Evolutionary conservation across 345 rosid genomes (phyloP).

Genomic region (Rhizophora mangle): DNA sequence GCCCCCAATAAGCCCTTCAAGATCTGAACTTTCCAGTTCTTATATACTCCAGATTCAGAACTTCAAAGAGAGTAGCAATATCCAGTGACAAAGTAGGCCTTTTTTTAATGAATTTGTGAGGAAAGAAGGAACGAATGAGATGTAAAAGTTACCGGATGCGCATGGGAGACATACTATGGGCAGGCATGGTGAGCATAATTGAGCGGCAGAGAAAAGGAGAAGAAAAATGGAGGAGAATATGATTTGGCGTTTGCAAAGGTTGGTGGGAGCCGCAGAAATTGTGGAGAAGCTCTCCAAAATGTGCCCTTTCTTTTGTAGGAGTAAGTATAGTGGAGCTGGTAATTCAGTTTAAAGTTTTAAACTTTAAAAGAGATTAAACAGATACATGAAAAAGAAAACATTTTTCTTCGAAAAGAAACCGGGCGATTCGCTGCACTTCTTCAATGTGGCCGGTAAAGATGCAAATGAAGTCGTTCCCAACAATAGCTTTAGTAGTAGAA

Average conservation of each 20-base stretch:
- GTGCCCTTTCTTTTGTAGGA: too few species aligned
- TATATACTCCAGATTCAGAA: background rate
- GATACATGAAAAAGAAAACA: too few species aligned
- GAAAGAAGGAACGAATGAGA: constrained; percentile 8
- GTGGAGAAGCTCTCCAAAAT: background rate
- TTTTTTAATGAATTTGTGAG: background rate
- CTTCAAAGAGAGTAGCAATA: background rate
- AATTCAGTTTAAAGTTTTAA: too few species aligned
- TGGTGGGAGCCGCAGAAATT: background rate
- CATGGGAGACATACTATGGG: background rate
- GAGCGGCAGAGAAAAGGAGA: background rate
- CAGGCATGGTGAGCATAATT: background rate
- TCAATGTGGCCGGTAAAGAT: too few species aligned
- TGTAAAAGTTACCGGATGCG: background rate
- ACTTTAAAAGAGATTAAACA: too few species aligned
- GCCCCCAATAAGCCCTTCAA: background rate
- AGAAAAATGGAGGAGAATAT: background rate
- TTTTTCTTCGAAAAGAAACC: too few species aligned
- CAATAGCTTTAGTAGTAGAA: too few species aligned
- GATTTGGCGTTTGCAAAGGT: background rate
- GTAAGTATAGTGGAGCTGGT: too few species aligned
- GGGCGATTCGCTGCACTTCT: too few species aligned
- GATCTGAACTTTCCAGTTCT: constrained; percentile 3
- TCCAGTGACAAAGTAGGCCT: background rate
- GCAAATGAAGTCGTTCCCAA: too few species aligned